Evolutionary conservation across 495 filamentous ascomycete species (phyloP).

Genomic region (Daldinia vernicosa): DNA sequence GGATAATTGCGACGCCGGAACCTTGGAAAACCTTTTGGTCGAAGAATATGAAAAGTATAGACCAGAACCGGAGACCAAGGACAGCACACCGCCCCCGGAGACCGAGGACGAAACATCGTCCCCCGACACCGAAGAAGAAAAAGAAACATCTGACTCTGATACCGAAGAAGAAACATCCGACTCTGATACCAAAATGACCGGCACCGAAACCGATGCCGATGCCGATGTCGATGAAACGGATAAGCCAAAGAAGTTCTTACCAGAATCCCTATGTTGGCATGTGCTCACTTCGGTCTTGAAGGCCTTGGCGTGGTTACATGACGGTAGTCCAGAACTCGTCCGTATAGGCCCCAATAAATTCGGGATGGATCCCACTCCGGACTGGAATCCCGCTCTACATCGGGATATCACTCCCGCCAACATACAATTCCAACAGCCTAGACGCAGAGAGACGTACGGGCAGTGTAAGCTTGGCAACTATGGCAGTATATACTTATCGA

Average conservation of each 20-base stretch:
- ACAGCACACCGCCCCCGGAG: background rate
- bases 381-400: constrained; percentile 60
- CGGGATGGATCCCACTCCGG: constrained; percentile 33
- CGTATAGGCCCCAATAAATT: background rate
- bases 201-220: background rate
- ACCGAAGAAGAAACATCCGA: background rate
- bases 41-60: background rate
- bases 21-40: constrained; percentile 45
- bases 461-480: constrained; percentile 60
- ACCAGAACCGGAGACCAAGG: background rate
- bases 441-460: constrained; percentile 58
- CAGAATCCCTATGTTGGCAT: constrained; percentile 58
- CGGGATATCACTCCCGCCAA: constrained; percentile 52
- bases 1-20: constrained; percentile 55
- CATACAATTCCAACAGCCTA: constrained; percentile 55
- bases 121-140: no score
- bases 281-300: constrained; percentile 51
- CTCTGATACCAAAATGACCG: background rate
- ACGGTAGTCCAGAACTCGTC: constrained; percentile 43
- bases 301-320: constrained; percentile 56
- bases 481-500: constrained; percentile 45
- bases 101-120: no score
- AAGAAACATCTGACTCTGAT: background rate
- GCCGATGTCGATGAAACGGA: background rate
- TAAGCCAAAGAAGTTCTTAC: constrained; percentile 40